Conservation (phyloP, 106 monocot genomes). For the Dendrobium chrysotoxum region DNA sequence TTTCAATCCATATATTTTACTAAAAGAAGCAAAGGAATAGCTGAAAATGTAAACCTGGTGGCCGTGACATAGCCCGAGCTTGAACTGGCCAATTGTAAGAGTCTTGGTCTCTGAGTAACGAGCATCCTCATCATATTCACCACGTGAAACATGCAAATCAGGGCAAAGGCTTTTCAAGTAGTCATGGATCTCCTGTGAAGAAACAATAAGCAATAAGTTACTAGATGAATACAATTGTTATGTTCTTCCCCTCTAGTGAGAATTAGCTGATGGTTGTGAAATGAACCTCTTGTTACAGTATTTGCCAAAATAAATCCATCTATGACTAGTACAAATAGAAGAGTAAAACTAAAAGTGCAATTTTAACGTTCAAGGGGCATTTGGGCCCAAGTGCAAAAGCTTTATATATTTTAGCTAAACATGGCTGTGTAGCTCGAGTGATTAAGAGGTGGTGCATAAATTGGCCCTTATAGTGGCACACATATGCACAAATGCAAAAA, state of each 20-base stretch:
- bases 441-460: background rate
- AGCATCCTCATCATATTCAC: slow-evolving; percentile 89
- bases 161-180: slow-evolving; percentile 94
- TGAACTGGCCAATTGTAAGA: slow-evolving; percentile 93
- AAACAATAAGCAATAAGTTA: background rate
- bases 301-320: background rate
- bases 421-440: background rate
- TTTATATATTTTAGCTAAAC: background rate
- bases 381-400: background rate
- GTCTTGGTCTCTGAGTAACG: slow-evolving; percentile 85
- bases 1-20: background rate
- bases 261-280: background rate
- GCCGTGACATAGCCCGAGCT: slow-evolving; percentile 93
- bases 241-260: background rate
- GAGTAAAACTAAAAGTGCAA: background rate
- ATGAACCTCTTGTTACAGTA: background rate
- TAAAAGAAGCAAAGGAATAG: background rate
- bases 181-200: slow-evolving; percentile 80
- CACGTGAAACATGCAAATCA: slow-evolving; percentile 80
- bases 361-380: background rate
- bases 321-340: background rate
- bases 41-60: slow-evolving; percentile 59
- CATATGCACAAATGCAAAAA: background rate
- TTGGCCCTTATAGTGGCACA: background rate
- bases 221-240: background rate